phyloP scores from a whole-genome alignment of 1,139 yeast species.

The Wickerhamomyces sp. region DNA sequence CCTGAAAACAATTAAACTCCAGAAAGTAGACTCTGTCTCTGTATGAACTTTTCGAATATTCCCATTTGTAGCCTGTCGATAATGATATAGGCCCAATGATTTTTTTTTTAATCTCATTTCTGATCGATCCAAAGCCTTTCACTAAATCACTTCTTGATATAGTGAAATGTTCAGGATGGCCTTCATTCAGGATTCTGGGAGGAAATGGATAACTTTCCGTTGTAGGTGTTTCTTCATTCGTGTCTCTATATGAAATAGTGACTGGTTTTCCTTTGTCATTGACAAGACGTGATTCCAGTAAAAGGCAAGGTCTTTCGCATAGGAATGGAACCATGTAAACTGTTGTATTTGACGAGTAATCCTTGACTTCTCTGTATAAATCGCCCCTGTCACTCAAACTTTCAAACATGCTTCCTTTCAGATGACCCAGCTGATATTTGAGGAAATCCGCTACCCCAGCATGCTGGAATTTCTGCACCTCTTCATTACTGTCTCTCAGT shows the following conservation, averaged over 20 bases:
- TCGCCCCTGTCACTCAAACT: constrained; percentile 7
- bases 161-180: constrained; percentile 15
- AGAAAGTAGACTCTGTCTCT: constrained; percentile 17
- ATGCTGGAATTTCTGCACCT: constrained; percentile 8
- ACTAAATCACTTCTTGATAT: constrained; percentile 15
- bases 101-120: constrained; percentile 16
- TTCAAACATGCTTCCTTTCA: constrained; percentile 17
- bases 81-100: constrained; percentile 16
- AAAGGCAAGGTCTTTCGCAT: constrained; percentile 15
- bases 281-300: constrained; percentile 15
- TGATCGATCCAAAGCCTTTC: constrained; percentile 16
- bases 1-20: constrained; percentile 21
- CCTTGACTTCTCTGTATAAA: constrained; percentile 16
- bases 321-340: constrained; percentile 14
- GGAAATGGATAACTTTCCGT: constrained; percentile 19
- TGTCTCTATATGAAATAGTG: constrained; percentile 15
- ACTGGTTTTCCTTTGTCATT: constrained; percentile 18
- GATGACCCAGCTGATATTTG: constrained; percentile 16
- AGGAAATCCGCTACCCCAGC: constrained; percentile 17
- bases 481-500: constrained; percentile 9
- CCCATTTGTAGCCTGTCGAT: constrained; percentile 23
- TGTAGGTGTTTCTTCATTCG: constrained; percentile 13
- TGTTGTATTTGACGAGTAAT: constrained; percentile 15
- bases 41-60: constrained; percentile 16
- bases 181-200: constrained; percentile 13